A percentile compares a stretch with the other conserved stretches of the same genome.
phyloP scores from a whole-genome alignment of 208 protist species.

The Trypanosomatidae sp. region DNA sequence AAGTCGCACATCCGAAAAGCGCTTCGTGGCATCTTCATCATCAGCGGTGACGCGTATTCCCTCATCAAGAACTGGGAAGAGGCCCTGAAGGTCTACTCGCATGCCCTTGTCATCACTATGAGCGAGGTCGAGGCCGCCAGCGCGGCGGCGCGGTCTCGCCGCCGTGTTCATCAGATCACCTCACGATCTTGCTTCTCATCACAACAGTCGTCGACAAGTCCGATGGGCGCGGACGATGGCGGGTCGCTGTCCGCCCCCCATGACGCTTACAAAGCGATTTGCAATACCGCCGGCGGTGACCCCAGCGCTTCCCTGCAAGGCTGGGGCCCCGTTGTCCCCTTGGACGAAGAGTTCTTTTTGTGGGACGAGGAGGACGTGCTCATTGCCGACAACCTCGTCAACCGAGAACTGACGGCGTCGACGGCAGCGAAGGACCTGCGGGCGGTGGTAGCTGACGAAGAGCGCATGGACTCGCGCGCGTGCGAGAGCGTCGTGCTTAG shows the following conservation, averaged over 20 bases:
- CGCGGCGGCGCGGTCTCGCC: slow-evolving; percentile 15
- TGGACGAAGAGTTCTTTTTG: slow-evolving; percentile 35
- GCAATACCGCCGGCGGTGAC: not conserved
- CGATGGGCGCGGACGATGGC: slow-evolving; percentile 3
- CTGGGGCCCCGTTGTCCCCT: slow-evolving; percentile 30
- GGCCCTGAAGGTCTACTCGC: slow-evolving; percentile 77
- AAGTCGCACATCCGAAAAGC: slow-evolving; percentile 52
- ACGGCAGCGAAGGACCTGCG: slow-evolving; percentile 38
- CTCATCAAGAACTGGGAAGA: slow-evolving; percentile 70
- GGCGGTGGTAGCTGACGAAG: slow-evolving; percentile 49
- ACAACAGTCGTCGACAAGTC: slow-evolving; percentile 2
- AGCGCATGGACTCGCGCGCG: slow-evolving; percentile 49
- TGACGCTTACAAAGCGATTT: not conserved
- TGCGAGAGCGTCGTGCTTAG: slow-evolving; percentile 70
- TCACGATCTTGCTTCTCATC: slow-evolving; percentile 3
- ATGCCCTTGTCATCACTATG: slow-evolving; percentile 67
- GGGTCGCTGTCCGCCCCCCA: not conserved
- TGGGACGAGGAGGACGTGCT: slow-evolving; percentile 39
- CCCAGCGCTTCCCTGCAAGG: slow-evolving; percentile 8
- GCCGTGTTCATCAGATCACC: slow-evolving; percentile 8
- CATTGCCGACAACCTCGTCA: slow-evolving; percentile 27
- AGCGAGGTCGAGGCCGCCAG: slow-evolving; percentile 43
- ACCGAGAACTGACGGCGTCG: slow-evolving; percentile 25
- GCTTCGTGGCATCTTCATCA: slow-evolving; percentile 61
- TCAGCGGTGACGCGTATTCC: slow-evolving; percentile 64